Evolutionary conservation across 2,329 filamentous ascomycete genomes (phyloP).

Genomic region (Talaromyces rugulosus): DNA sequence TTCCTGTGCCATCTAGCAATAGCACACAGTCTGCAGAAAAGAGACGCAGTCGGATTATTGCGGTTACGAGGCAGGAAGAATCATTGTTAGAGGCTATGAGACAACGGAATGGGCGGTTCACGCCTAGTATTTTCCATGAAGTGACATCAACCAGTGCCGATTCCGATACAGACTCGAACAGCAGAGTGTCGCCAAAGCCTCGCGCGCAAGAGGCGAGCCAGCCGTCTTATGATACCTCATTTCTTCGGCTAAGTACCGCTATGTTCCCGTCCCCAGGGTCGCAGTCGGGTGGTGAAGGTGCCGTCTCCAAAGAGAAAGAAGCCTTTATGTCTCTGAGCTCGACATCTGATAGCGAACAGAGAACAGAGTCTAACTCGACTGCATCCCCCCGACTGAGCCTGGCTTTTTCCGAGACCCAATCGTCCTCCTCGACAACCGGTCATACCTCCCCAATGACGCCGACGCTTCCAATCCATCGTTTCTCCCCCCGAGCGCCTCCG

Average conservation of each 20-base stretch:
- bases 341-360: slow-evolving; percentile 32
- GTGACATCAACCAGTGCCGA: slow-evolving; percentile 16
- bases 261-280: slow-evolving; percentile 21
- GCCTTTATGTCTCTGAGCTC: slow-evolving; percentile 24
- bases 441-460: slow-evolving; percentile 37
- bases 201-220: slow-evolving; percentile 24
- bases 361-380: slow-evolving; percentile 18
- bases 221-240: slow-evolving; percentile 34
- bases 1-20: not conserved
- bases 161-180: slow-evolving; percentile 25
- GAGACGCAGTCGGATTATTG: slow-evolving; percentile 46
- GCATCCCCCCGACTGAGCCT: slow-evolving; percentile 31
- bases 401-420: slow-evolving; percentile 34
- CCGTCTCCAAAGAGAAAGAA: slow-evolving; percentile 24
- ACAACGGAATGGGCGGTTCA: slow-evolving; percentile 44
- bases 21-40: slow-evolving; percentile 18
- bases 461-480: slow-evolving; percentile 35
- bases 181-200: slow-evolving; percentile 25
- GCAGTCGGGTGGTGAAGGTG: slow-evolving; percentile 22
- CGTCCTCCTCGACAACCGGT: slow-evolving; percentile 34
- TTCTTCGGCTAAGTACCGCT: slow-evolving; percentile 35
- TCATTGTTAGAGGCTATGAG: slow-evolving; percentile 49
- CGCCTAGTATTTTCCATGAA: slow-evolving; percentile 36
- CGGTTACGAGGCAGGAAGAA: slow-evolving; percentile 52
- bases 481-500: slow-evolving; percentile 32